Base-by-base conservation (phyloP, 495 filamentous ascomycete species). In the Aspergillus sclerotiicarbonarius region DNA sequence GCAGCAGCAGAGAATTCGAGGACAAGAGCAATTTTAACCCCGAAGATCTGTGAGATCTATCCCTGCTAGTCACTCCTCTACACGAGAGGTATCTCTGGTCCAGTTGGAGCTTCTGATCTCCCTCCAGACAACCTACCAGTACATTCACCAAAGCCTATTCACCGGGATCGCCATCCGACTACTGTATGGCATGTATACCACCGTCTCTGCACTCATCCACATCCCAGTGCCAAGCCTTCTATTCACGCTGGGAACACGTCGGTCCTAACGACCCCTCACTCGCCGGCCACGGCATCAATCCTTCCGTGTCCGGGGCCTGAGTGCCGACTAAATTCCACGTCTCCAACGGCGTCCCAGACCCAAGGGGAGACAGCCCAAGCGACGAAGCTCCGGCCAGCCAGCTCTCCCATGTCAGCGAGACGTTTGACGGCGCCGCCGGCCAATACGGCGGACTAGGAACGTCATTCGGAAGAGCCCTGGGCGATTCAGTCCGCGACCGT, bases 351-450 rank as follows among this genome's bases (percentile, higher is more conserved):
- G 37, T 41, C 12, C 37, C 37, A n/a, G 37, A 12, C 4, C 2
- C 51, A 31, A 37, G 51, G 3, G 51, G 35, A n/a, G 51, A 8
- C 0, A 37, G 51, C 18, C 31, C 51, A 32, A 53, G 16, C 1
- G 51, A 53, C 0, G 51, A 53, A 0, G 51, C 16, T 6, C 35
- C 31, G 3, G 51, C 16, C 8, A 53, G 32, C 51, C 51, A 53
- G 51, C 51, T 53, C n/a, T 53, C 51, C 51, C 51, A 53, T 33
- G 39, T n/a, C 16, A 53, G 18, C 25, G 16, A 33, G 18, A 7
- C 16, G 32, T 7, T 41, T 9, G 32, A 6, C 13, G 51, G n/a
- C 18, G 30, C 21, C 16, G 39, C n/a, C n/a, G 51, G 30, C 51
- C 51, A 53, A 41, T 37, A 39, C 41, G 16, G 7, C 16, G 51